Base-by-base conservation (phyloP, 78 protist species). In the Cavenderia fasciculata region DNA sequence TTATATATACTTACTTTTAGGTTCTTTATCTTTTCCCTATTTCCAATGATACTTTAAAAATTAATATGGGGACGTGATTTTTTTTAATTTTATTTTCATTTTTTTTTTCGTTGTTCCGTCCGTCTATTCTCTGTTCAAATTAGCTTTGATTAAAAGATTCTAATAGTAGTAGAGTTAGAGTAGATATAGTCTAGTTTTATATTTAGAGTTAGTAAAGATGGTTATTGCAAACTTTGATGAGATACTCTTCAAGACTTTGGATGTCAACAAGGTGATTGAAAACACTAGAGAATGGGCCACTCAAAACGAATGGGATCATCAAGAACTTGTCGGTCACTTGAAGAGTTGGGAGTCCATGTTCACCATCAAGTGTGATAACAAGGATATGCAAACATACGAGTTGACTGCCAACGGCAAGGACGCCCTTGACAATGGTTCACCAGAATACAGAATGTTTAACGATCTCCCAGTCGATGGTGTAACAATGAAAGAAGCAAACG, bases 401-500 rank as follows among this genome's bases (percentile, higher is more conserved):
- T 41, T 77, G 2, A 74, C 93, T 0, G 93, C 51, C 2, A 11
- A 40, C 0, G 93, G 93, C 41, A 47, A 69, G 40, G 66, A 74
- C 8, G 71, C 63, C 18, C 29, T 87, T 5, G 25, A 29, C 14
- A 72, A 87, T 57, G 93, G 93, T n/a, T 87, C 93, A 56, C 93
- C 86, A 62, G 93, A 87, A 47, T 54, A 40, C 2, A 65, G 8
- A 19, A 47, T 87, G 51, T 87, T 36, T 44, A 4, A 43, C 23
- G 2, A 49, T 3, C 11, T 73, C 5, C 74, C 86, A 43, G 78
- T 29, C 16, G 78, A 69, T 14, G 78, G 86, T 65, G 43, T 77
- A 23, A 40, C 75, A 21, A 46, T 69, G 18, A 70, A 68, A 19
- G 78, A 75, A 49, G 93, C 90, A 0, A 74, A 69, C 52, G 69